Conservation (phyloP, 2,329 filamentous ascomycete species). For the Apiospora marii region DNA sequence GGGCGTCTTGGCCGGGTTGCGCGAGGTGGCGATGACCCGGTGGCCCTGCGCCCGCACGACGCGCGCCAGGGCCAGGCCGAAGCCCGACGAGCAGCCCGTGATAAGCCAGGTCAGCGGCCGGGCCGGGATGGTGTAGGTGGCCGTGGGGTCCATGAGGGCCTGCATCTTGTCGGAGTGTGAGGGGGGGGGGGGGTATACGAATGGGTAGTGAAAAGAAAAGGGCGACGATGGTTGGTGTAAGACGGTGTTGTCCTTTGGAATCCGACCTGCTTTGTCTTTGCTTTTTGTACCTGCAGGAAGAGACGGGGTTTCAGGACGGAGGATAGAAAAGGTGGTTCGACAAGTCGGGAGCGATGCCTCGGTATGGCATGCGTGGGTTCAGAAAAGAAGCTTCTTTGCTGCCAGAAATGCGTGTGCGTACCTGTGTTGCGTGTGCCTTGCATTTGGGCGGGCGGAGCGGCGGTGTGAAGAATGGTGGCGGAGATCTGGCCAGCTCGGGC, state of each 20-base stretch:
- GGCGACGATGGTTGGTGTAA: too few relatives aligned
- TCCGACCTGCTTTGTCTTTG: neutral
- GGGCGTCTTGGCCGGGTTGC: slow-evolving; percentile 45
- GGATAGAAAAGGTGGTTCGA: neutral
- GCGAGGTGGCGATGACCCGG: slow-evolving; percentile 57
- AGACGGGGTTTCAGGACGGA: neutral
- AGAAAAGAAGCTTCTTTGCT: neutral
- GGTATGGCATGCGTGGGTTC: neutral
- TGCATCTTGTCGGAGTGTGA: neutral
- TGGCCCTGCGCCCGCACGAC: slow-evolving; percentile 52
- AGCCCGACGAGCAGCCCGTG: slow-evolving; percentile 58
- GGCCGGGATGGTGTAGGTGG: slow-evolving; percentile 33
- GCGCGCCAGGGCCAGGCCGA: slow-evolving; percentile 52
- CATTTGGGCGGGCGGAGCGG: too few relatives aligned
- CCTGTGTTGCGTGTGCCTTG: neutral
- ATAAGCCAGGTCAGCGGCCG: slow-evolving; percentile 51
- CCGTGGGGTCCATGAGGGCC: neutral
- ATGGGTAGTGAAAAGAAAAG: neutral
- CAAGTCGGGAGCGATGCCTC: neutral
- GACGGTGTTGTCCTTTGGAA: neutral
- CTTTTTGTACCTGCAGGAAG: neutral
- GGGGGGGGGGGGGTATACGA: too few relatives aligned
- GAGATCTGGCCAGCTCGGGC: neutral
- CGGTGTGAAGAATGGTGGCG: neutral
- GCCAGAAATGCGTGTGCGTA: neutral